Evolutionary conservation across 225 moss, liverwort and hornwort species (phyloP), one percentile per base, ranked within the genome.

Genomic region (Physcomitrellopsis africana): DNA sequence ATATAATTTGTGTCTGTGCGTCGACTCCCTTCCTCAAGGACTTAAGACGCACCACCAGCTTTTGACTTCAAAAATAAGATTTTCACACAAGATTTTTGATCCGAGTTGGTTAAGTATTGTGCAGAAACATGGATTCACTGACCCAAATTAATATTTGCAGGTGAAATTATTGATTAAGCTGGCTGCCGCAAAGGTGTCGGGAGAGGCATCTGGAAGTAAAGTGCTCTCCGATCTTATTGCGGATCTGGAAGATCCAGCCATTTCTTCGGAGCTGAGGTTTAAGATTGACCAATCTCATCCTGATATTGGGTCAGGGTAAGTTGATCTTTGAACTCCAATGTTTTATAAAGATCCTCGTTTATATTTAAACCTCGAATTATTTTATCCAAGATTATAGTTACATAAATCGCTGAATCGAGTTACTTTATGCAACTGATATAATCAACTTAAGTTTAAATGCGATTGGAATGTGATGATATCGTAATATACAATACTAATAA

Each of bases 131-230:
- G 24, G 51, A 53, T 64, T 59, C 60, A 46, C 59, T 65, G 18
- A 73, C 27, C 62, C 18, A 19, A 52, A 55, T 24, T 68, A 69
- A 73, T 55, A 69, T 43, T 65, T 37, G 68, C 81, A 96, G 96
- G 96, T 96, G 55, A 96, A 96, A 81, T 72, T 96, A 70, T 84
- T 96, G 70, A 94, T 96, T 27, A 96, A 96, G 77, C 76, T 96
- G 72, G 96, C 96, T 65, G 86, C 91, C 63, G 91, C 94, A 11
- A 94, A 91, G 82, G 92, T 63, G 53, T 81, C 91, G 54, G 96
- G 96, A 74, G 90, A 91, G 82, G 88, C 84, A 11, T 81, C 85
- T 32, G 96, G 96, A 53, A 92, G 94, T 49, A 89, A 91, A 74
- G 96, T 89, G 22, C 90, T 96, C 22, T 91, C 94, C 9, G 88